phyloP scores from a whole-genome alignment of 129 eudicot genomes.

The Flaveria bidentis region DNA sequence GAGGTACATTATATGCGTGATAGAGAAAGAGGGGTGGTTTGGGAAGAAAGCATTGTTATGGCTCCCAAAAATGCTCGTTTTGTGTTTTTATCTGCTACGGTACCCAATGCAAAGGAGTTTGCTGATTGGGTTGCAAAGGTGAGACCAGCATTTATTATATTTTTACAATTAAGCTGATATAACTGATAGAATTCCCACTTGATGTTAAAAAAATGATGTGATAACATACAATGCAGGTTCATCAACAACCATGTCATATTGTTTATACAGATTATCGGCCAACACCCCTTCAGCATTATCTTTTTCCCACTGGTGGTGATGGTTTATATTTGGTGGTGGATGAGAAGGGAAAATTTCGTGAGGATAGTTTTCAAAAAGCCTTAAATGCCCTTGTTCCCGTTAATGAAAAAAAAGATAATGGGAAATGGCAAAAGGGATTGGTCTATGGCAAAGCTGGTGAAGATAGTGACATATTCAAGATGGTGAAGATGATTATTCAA shows the following conservation, averaged over 20 bases:
- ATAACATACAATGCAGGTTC: conserved; percentile 67
- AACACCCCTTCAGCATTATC: conserved; percentile 97
- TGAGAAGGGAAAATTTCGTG: conserved; percentile 96
- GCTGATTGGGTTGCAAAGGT: conserved; percentile 99
- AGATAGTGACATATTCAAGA: conserved; percentile 95
- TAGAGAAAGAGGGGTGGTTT: conserved; percentile 96
- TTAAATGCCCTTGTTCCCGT: conserved; percentile 80
- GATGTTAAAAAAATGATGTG: conserved; percentile 29
- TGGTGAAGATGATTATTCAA: conserved; percentile 95
- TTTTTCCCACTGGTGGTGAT: conserved; percentile 93
- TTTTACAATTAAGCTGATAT: not conserved
- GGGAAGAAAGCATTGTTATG: conserved; percentile 99
- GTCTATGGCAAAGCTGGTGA: conserved; percentile 80
- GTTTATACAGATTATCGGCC: conserved; percentile 98
- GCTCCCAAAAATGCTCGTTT: conserved; percentile 94
- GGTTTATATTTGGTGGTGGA: conserved; percentile 95
- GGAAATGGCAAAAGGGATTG: conserved; percentile 84
- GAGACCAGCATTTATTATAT: conserved; percentile 3
- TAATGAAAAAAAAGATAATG: conserved; percentile 66
- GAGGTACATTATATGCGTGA: conserved; percentile 99
- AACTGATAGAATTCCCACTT: not conserved
- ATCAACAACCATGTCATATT: conserved; percentile 98
- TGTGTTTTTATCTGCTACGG: conserved; percentile 94
- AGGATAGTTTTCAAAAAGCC: conserved; percentile 97
- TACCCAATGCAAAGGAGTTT: conserved; percentile 97